Evolutionary conservation across 371 early-diverging fungal genomes (phyloP).

Genomic region (Lichtheimia ornata): DNA sequence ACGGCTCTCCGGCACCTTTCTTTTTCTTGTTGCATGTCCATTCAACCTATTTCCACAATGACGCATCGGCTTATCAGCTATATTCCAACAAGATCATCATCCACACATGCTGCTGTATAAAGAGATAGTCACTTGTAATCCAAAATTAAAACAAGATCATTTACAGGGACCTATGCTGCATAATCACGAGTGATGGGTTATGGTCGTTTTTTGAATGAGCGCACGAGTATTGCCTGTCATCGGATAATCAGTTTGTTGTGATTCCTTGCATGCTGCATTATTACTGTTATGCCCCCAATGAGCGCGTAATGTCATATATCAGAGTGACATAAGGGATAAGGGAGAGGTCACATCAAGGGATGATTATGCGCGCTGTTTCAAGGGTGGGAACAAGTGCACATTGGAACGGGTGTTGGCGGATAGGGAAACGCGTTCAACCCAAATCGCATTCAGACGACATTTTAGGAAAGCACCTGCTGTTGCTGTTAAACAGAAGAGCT

Average conservation of each 20-base stretch:
- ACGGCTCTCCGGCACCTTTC: neutral
- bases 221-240: too few relatives aligned
- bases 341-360: too few relatives aligned
- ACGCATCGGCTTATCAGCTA: neutral
- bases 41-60: neutral
- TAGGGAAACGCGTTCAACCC: neutral
- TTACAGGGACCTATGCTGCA: too few relatives aligned
- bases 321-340: too few relatives aligned
- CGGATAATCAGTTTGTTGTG: too few relatives aligned
- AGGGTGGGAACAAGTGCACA: neutral
- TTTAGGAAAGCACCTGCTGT: neutral
- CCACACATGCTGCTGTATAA: neutral
- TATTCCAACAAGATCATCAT: neutral
- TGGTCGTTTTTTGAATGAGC: too few relatives aligned
- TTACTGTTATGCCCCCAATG: too few relatives aligned
- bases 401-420: slow-evolving; percentile 2
- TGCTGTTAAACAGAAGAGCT: neutral
- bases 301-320: too few relatives aligned
- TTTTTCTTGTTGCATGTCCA: neutral
- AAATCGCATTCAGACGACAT: neutral
- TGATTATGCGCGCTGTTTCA: too few relatives aligned
- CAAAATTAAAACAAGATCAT: neutral
- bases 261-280: too few relatives aligned
- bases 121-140: neutral
- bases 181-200: too few relatives aligned